phyloP scores from a whole-genome alignment of 257 asterid genomes.

The Primulina huaijiensis region DNA sequence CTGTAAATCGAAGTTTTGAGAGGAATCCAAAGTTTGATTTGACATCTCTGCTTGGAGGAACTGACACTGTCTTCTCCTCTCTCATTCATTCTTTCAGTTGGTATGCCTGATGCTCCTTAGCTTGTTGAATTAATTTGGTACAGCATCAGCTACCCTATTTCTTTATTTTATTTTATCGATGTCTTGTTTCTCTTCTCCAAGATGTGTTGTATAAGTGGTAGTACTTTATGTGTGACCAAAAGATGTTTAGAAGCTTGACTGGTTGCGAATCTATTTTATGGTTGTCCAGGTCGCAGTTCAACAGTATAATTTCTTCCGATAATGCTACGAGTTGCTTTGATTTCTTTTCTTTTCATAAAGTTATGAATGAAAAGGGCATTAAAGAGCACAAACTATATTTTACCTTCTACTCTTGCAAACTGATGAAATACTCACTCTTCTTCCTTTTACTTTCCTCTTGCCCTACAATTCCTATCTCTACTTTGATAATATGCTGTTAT shows the following conservation, averaged over 20 bases:
- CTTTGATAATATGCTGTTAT: neutral
- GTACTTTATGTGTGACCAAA: slow-evolving; percentile 9
- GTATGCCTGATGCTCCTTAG: slow-evolving; percentile 40
- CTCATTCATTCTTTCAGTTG: slow-evolving; percentile 95
- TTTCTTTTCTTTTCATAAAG: neutral
- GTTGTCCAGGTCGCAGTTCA: neutral
- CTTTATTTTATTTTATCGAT: neutral
- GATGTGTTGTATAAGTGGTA: neutral
- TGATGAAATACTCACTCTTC: neutral
- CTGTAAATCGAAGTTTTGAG: slow-evolving; percentile 92
- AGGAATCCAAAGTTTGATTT: slow-evolving; percentile 93
- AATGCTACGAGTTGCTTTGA: neutral
- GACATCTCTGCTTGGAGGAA: slow-evolving; percentile 98
- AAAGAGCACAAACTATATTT: neutral
- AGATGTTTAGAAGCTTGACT: slow-evolving; percentile 8
- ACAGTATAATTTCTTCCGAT: no score
- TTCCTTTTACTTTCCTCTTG: neutral
- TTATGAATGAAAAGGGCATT: neutral
- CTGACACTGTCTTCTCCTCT: slow-evolving; percentile 88
- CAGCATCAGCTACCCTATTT: slow-evolving; percentile 1
- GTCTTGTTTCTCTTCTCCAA: neutral
- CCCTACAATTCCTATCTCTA: neutral
- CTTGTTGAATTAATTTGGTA: slow-evolving; percentile 17
- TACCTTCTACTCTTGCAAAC: neutral
- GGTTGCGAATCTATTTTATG: no score